These are phyloP conservation scores for Rhodotorula kratochvilovae DNA, from an alignment of 768 basidiomycete species.

Conservation along the genomic window DNA sequence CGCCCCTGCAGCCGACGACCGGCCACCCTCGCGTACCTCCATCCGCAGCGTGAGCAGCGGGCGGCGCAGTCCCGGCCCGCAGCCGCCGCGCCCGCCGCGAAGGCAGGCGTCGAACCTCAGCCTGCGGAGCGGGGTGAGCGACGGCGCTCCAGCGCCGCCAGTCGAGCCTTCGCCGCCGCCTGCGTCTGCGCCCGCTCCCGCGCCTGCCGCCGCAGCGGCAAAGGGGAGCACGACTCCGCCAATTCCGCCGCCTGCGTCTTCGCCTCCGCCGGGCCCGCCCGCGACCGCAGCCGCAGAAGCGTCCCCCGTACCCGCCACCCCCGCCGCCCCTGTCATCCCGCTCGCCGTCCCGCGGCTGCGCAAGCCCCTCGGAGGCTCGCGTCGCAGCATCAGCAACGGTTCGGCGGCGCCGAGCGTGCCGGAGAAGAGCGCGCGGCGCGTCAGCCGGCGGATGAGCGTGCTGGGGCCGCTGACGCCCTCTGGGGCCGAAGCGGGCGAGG, in stretches of 20 bases:
- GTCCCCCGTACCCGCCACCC: neutral
- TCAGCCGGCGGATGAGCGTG: neutral
- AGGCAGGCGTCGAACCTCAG: neutral
- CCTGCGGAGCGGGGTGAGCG: neutral
- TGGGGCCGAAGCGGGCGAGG: neutral
- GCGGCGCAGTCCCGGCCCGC: neutral
- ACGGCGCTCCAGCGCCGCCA: neutral
- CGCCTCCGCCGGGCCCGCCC: too few species aligned
- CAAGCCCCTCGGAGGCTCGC: neutral
- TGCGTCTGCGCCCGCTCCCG: neutral
- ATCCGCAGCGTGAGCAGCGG: neutral
- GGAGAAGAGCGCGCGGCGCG: neutral
- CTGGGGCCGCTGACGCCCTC: neutral
- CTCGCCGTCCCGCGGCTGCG: neutral
- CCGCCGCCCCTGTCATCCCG: neutral
- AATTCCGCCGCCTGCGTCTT: neutral
- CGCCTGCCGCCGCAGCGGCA: too few species aligned
- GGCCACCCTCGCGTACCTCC: slow-evolving; percentile 16
- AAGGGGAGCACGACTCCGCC: neutral
- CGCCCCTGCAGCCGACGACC: neutral
- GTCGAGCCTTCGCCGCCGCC: neutral
- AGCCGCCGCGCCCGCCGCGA: slow-evolving; percentile 14
- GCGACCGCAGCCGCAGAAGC: too few species aligned
- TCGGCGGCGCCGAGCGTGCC: neutral
- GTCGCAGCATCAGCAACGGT: neutral